Base-by-base conservation (phyloP, 495 filamentous ascomycete genomes). In the Aspergillus haitiensis region DNA sequence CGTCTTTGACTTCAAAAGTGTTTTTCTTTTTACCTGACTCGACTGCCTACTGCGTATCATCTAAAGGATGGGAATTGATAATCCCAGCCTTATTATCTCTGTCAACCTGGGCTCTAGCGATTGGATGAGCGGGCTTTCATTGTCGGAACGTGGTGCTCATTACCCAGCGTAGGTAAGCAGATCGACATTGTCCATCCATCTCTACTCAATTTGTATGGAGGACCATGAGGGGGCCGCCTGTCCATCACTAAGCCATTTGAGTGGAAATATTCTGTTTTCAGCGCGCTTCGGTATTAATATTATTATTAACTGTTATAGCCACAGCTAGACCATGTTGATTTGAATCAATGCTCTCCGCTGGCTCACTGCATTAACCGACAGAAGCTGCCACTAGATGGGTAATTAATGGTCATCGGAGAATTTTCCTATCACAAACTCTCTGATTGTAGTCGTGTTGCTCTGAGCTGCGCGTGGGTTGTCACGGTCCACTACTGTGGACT, bases 401-500 rank as follows among this genome's bases (percentile, higher is more conserved):
- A 62, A 49, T 52, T 27, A 34, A 49, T 36, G 44, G 48, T 49
- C 60, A 34, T 50, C 52, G 60, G 49, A 58, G 49, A 60, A 52
- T 58, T 58, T 54, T 53, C 52, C 37, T 54, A 54, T 58, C 60
- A 58, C n/a, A 40, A 51, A 57, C 21, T 34, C 46, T 31, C 51
- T 52, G 35, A 42, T 51, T 55, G 9, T 16, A 16, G 27, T 40
- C 37, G 51, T 55, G 58, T 34, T 53, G 51, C 32, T 27, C 37
- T 13, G 18, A 47, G 39, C 59, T 52, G 53, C 60, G 46, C 60
- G 60, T 62, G 60, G 54, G 48, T 58, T 57, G 53, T 56, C 60
- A 56, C 36, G 11, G 11, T 35, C 50, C 58, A 48, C n/a, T 35
- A 32, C 33, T 44, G n/a, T 55, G 42, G 33, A 31, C 44, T 15